Evolutionary conservation across 179 eudicot species (phyloP), one percentile per base, ranked within the genome.

Genomic region (Corrigiola litoralis): DNA sequence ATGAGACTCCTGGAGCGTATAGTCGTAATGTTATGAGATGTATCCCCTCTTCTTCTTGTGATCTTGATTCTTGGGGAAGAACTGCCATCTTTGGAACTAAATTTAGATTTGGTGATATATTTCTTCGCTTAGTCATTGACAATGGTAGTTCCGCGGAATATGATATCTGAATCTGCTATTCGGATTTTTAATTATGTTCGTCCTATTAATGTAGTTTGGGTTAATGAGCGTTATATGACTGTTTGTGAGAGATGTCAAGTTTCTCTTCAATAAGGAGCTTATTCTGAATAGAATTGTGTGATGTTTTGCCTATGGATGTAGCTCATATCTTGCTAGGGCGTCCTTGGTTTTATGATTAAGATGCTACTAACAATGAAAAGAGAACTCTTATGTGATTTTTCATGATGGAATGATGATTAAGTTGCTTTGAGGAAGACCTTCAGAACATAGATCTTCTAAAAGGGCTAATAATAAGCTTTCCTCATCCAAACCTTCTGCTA

Each of bases 121-220:
- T 61, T n/a, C 51, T 40, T 1, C 21, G 24, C 2, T 28, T 42
- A 28, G 66, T 61, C 18, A 61, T 61, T 23, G 66, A 45, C 44
- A 38, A 61, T 44, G 34, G 51, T 41, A 61, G 65, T n/a, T 41
- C 50, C 1, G 24, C 42, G 65, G n/a, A 61, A 61, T 61, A 51
- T 61, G 51, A n/a, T 57, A 17, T 34, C 62, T 36, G 36, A 33
- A 16, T 34, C 23, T 33, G 13, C 14, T 17, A 9, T 57, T 8
- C 34, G 13, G 11, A 23, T 58, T 58, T 31, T 57, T 14, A 57
- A 57, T 17, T 18, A 57, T 9, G 14, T 45, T 18, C 36, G 24
- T 7, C 62, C 65, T 11, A 10, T 44, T 17, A 37, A 24, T 2
- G 62, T 57, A 12, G 44, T 28, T 57, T 57, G 62, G 62, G 62